These are phyloP conservation scores for Blastocrithidia nonstop DNA, from an alignment of 208 protist species.

Conservation along the genomic window DNA sequence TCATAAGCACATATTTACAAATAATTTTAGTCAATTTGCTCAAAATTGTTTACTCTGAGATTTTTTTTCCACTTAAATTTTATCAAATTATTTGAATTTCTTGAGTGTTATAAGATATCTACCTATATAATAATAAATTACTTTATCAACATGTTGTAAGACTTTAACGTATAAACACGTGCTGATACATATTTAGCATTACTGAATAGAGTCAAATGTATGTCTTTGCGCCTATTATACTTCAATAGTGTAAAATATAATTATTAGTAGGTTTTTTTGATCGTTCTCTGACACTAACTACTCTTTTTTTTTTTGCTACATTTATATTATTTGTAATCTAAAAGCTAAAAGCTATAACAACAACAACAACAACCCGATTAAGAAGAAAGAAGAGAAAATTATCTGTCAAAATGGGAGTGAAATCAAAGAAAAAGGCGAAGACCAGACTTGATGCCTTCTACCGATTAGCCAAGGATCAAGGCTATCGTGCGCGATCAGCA, in stretches of 20 bases:
- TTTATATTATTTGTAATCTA: background rate
- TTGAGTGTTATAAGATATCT: too few species aligned
- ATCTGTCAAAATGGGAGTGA: conserved; percentile 70
- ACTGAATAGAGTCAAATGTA: too few species aligned
- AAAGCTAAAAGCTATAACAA: background rate
- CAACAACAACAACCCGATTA: background rate
- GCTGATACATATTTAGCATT: background rate
- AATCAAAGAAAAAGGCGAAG: conserved; percentile 89
- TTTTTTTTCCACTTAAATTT: too few species aligned
- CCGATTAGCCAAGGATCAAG: conserved; percentile 97
- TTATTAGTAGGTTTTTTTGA: background rate
- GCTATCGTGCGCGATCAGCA: conserved; percentile 95
- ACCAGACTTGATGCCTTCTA: conserved; percentile 94
- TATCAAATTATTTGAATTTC: too few species aligned
- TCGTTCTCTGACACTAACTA: background rate
- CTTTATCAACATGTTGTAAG: too few species aligned
- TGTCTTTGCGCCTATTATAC: too few species aligned
- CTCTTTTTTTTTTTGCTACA: background rate
- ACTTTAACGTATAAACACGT: background rate
- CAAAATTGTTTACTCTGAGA: too few species aligned
- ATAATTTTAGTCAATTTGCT: too few species aligned
- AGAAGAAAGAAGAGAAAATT: background rate
- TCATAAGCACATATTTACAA: too few species aligned
- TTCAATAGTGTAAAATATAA: background rate
- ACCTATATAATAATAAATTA: too few species aligned